Percentiles rank a stretch among this genome's conserved stretches.
Evolutionary conservation across 495 filamentous ascomycete genomes (phyloP).

Genomic region (Beverwykella pulmonaria): DNA sequence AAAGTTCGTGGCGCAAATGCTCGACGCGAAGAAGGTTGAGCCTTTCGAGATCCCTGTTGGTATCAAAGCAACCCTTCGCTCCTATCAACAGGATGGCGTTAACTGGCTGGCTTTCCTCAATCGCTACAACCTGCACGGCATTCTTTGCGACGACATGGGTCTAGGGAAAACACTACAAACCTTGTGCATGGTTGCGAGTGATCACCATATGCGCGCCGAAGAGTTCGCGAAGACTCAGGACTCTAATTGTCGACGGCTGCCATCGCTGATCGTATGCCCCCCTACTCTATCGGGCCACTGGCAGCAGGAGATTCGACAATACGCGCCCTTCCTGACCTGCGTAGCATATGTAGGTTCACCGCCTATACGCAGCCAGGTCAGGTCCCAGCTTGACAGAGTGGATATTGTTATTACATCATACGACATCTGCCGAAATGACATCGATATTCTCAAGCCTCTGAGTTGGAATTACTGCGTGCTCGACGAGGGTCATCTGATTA

Average conservation of each 20-base stretch:
- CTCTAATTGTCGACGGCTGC: slow-evolving; percentile 74
- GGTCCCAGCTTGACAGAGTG: slow-evolving; percentile 66
- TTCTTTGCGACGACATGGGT: slow-evolving; percentile 99
- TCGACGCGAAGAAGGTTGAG: slow-evolving; percentile 94
- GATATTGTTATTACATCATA: slow-evolving; percentile 98
- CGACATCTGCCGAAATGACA: slow-evolving; percentile 93
- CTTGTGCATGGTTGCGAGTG: slow-evolving; percentile 94
- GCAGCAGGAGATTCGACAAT: slow-evolving; percentile 95
- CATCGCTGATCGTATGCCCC: slow-evolving; percentile 93
- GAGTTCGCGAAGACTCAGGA: slow-evolving; percentile 80
- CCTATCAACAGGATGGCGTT: slow-evolving; percentile 97
- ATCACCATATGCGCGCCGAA: slow-evolving; percentile 90
- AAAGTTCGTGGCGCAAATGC: slow-evolving; percentile 94
- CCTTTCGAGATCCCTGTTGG: slow-evolving; percentile 89
- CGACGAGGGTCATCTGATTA: slow-evolving; percentile 97
- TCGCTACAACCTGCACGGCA: slow-evolving; percentile 94
- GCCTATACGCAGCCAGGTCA: slow-evolving; percentile 69
- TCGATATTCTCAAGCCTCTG: slow-evolving; percentile 76
- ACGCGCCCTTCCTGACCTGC: slow-evolving; percentile 88
- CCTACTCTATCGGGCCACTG: slow-evolving; percentile 98
- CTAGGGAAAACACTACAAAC: slow-evolving; percentile 97
- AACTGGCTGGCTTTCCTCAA: slow-evolving; percentile 99
- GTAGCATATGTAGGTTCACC: slow-evolving; percentile 90
- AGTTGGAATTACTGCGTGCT: slow-evolving; percentile 97
- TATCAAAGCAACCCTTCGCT: slow-evolving; percentile 93